These are phyloP conservation scores for Camelina neglecta DNA, from an alignment of 345 rosid species.

Conservation along the genomic window DNA sequence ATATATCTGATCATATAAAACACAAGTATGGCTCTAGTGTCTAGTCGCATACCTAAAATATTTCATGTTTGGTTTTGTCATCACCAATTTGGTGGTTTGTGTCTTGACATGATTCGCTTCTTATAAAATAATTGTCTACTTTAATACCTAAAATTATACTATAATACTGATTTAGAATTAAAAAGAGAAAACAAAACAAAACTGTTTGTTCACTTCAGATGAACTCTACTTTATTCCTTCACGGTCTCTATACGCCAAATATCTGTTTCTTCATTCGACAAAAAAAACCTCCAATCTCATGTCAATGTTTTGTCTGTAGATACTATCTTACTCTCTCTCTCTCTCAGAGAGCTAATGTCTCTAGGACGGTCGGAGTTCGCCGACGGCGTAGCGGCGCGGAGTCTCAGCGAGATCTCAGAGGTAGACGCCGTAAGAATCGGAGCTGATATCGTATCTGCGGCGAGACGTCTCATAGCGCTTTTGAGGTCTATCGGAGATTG, in stretches of 20 bases:
- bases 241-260: slow-evolving; percentile 29
- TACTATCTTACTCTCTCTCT: slow-evolving; percentile 19
- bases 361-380: slow-evolving; percentile 26
- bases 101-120: no score
- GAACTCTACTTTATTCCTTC: slow-evolving; percentile 40
- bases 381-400: slow-evolving; percentile 48
- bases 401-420: slow-evolving; percentile 72
- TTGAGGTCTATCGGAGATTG: slow-evolving; percentile 63
- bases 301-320: slow-evolving; percentile 29
- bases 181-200: not conserved
- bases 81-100: no score
- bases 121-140: no score
- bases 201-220: slow-evolving; percentile 28
- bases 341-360: slow-evolving; percentile 40
- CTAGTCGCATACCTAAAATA: no score
- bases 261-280: slow-evolving; percentile 37
- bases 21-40: no score
- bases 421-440: slow-evolving; percentile 52
- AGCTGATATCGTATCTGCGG: slow-evolving; percentile 75
- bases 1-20: no score
- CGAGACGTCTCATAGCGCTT: slow-evolving; percentile 61
- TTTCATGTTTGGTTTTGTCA: no score
- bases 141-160: no score
- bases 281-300: slow-evolving; percentile 30
- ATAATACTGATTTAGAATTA: no score